Evolutionary conservation across 495 filamentous ascomycete species (phyloP), one percentile per base, ranked within the genome.

Genomic region (Talaromyces liani): DNA sequence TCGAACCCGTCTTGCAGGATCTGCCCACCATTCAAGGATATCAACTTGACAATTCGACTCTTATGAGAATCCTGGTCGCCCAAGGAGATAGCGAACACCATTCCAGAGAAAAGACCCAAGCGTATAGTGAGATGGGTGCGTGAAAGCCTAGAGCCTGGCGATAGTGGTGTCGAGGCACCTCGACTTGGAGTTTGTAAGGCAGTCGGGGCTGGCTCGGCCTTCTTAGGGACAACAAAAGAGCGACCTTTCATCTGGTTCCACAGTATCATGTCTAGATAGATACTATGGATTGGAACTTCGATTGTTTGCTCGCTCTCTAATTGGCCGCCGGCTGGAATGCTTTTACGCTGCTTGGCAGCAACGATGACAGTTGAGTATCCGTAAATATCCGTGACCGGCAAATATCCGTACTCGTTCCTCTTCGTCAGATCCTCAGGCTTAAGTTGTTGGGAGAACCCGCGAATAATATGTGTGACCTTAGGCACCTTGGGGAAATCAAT

Each of bases 1-100:
- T 95, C 88, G 67, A 98, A 97, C 0, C 92, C 92, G 49, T 84
- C 81, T 3, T 84, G 73, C 0, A 98, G 75, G 29, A 98, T 77
- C 8, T 73, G 72, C 2, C 92, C 94, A 29, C 92, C 94, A 65
- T 91, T 84, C 9, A 75, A 69, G 2, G 75, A 66, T 7, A 88
- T 86, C 59, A 81, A 73, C 22, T 71, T 72, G 0, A 72, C 78
- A 25, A 83, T 73, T 20, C 80, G 79, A 24, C 82, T 80, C 58
- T 82, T 83, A 36, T 69, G 74, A 41, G 81, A 82, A 22, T 83
- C 79, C n/a, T 81, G 71, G 20, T 81, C 80, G 60, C 84, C 81
- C 64, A 87, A 89, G 12, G 89, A 90, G 12, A 93, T 84, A 0
- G 90, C 89, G 73, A 96, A 93, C 0, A 85, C 87, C 90, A 93